Evolutionary conservation across 2,329 filamentous ascomycete genomes (phyloP), one percentile per base, ranked within the genome.

Genomic region (Neocucurbitaria cava): DNA sequence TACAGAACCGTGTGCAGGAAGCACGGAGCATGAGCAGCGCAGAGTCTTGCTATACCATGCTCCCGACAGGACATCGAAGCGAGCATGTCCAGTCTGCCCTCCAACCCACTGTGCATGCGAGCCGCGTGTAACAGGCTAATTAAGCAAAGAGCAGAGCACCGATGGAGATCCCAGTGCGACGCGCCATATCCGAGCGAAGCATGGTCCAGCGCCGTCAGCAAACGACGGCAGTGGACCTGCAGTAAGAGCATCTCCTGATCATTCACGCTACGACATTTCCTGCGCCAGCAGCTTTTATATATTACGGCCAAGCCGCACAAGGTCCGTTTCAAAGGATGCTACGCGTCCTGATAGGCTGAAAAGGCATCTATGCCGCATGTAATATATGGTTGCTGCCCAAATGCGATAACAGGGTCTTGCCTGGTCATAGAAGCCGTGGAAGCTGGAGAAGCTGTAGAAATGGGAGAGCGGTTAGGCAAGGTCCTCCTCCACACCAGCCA

Each of bases 111-210:
- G 52, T 64, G 52, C 54, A 43, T 51, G 57, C 62, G 50, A 62
- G 56, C 57, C 56, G 60, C 62, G 41, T 53, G 50, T 49, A 72
- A 67, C 64, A 68, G 71, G 64, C 69, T 71, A 72, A n/a, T n/a
- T n/a, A 72, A 69, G 46, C 46, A 57, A 58, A n/a, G 41, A 43
- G 40, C 39, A 54, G 49, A 56, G 35, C 52, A 49, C 47, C 52
- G 47, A 58, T 60, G 46, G 45, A 36, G 47, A 55, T 51, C 53
- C 46, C 6, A 35, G 17, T 35, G 31, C 31, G 31, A 44, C 46
- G 40, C 54, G 46, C 50, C 59, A 65, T 49, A 54, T 39, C 45
- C 58, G 10, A 35, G 31, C 13, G 5, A 17, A 6, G 31, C 57
- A 61, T 57, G 58, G 54, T 57, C 60, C 48, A 63, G 45, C 55